phyloP scores from a whole-genome alignment of 1,284 basidiomycete genomes.

The Sporisorium sorghi region DNA sequence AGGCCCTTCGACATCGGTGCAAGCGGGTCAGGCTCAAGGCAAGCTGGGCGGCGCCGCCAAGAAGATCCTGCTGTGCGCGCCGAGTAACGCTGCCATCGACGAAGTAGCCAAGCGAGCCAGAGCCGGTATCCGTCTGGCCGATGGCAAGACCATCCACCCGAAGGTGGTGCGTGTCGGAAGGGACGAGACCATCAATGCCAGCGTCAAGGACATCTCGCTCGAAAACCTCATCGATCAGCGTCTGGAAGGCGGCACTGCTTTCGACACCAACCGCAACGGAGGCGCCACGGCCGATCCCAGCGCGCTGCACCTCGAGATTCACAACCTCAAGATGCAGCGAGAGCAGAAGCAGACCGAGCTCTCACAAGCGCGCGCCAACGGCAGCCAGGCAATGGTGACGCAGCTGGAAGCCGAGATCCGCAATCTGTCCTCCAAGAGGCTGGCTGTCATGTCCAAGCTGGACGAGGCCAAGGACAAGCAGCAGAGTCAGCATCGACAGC shows the following conservation, averaged over 20 bases:
- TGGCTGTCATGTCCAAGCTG: conserved; percentile 52
- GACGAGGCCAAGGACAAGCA: conserved; percentile 62
- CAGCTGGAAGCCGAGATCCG: conserved; percentile 57
- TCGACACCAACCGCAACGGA: conserved; percentile 24
- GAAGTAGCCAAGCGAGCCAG: conserved; percentile 91
- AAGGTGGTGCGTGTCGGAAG: conserved; percentile 91
- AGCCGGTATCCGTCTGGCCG: conserved; percentile 77
- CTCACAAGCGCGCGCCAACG: conserved; percentile 34
- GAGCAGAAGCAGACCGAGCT: conserved; percentile 58
- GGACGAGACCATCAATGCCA: conserved; percentile 81
- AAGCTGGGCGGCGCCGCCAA: conserved; percentile 65
- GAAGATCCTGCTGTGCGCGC: conserved; percentile 93
- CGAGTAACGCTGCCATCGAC: conserved; percentile 98
- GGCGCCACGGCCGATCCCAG: conserved; percentile 33
- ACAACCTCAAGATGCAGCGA: conserved; percentile 51
- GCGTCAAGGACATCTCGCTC: conserved; percentile 86
- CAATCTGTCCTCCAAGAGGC: conserved; percentile 45
- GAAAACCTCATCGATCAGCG: conserved; percentile 72
- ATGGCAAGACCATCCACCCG: conserved; percentile 75
- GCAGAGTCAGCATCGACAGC: conserved; percentile 53
- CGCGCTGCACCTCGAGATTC: conserved; percentile 44
- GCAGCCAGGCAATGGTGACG: conserved; percentile 22
- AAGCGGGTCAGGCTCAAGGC: conserved; percentile 32
- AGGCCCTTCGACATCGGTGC: conserved; percentile 38
- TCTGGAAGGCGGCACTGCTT: conserved; percentile 27